Conservation (phyloP, 208 protist genomes). For the Perkinsela sp. region DNA sequence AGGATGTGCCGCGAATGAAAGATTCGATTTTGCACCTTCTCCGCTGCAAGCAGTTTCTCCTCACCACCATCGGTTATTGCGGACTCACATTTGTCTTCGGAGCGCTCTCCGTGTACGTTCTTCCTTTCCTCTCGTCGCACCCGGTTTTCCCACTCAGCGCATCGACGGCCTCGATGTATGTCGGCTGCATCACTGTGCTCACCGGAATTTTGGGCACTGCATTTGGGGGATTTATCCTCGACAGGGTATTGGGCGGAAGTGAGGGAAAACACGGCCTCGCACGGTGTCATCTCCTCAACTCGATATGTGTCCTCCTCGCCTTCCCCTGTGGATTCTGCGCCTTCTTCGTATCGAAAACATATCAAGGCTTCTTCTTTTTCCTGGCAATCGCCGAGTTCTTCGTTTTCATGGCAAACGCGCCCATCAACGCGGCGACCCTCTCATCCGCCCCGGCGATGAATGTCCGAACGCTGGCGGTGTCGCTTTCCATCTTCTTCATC, state of each 20-base stretch:
- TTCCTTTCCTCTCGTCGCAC: slow-evolving; percentile 27
- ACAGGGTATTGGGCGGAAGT: slow-evolving; percentile 24
- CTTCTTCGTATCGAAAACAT: slow-evolving; percentile 3
- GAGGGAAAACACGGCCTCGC: slow-evolving; percentile 9
- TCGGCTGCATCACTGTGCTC: slow-evolving; percentile 22
- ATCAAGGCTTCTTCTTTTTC: neutral
- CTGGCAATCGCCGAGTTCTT: slow-evolving; percentile 9
- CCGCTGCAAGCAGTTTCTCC: slow-evolving; percentile 18
- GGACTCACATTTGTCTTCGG: slow-evolving; percentile 52
- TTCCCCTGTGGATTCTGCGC: slow-evolving; percentile 15
- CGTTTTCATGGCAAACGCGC: slow-evolving; percentile 31
- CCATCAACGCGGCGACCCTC: slow-evolving; percentile 33
- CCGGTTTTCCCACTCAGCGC: slow-evolving; percentile 13
- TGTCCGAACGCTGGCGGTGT: slow-evolving; percentile 40
- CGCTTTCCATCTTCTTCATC: slow-evolving; percentile 48
- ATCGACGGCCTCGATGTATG: slow-evolving; percentile 10
- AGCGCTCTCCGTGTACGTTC: slow-evolving; percentile 35
- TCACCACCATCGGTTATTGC: slow-evolving; percentile 32
- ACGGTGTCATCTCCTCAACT: slow-evolving; percentile 20
- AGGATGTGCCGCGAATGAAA: neutral
- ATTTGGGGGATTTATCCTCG: slow-evolving; percentile 18
- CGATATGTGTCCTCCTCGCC: slow-evolving; percentile 12
- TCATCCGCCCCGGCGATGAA: slow-evolving; percentile 14
- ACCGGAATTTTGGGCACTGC: slow-evolving; percentile 29
- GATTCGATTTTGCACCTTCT: slow-evolving; percentile 10